Conservation (phyloP, 225 moss, liverwort and hornwort species). For the Neckera pumila region DNA sequence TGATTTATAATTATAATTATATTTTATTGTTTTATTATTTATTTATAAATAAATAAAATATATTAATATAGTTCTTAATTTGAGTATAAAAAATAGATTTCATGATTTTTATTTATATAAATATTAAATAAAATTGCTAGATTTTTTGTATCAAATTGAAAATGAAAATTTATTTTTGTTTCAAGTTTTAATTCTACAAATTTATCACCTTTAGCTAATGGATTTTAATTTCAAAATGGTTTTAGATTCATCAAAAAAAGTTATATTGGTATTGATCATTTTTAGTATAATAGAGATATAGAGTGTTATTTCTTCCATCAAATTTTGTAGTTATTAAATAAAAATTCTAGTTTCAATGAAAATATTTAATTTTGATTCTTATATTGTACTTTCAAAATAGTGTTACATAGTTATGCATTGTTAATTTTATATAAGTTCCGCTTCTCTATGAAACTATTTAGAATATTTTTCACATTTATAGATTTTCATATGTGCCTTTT, state of each 20-base stretch:
- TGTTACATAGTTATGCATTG: neutral
- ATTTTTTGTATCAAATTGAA: fast-evolving
- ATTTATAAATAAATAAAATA: too few relatives aligned
- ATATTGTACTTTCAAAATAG: too few relatives aligned
- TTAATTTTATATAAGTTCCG: neutral
- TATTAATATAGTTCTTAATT: neutral
- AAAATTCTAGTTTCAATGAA: neutral
- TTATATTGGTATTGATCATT: neutral
- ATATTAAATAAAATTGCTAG: neutral
- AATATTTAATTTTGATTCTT: fast-evolving
- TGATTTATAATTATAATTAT: neutral
- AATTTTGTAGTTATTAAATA: neutral
- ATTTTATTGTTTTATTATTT: too few relatives aligned
- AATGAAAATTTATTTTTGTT: neutral
- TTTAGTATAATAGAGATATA: neutral
- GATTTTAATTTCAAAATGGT: neutral
- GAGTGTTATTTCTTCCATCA: neutral
- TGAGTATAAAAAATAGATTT: neutral
- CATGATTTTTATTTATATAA: neutral
- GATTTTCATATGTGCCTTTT: neutral
- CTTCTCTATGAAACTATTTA: neutral
- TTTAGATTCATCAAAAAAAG: neutral
- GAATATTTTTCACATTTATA: neutral
- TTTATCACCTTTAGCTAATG: too few relatives aligned
- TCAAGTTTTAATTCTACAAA: fast-evolving